Evolutionary conservation across 495 filamentous ascomycete genomes (phyloP).

Genomic region (Penicillium turbatum): DNA sequence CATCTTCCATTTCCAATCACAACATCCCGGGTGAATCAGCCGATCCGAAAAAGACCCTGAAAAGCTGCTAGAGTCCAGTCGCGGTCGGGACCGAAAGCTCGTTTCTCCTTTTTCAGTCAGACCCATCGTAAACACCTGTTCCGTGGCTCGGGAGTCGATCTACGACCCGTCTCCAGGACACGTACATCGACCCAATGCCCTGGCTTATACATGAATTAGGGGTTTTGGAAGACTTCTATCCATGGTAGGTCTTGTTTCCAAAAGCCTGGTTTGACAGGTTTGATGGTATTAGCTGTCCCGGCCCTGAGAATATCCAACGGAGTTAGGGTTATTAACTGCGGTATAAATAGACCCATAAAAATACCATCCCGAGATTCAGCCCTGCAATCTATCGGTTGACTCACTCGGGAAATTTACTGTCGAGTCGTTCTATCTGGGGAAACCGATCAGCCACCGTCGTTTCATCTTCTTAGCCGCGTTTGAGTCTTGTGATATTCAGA

Average conservation of each 20-base stretch:
- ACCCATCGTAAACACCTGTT: not conserved
- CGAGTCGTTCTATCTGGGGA: slow-evolving; percentile 6
- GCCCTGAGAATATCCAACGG: not conserved
- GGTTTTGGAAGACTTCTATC: not conserved
- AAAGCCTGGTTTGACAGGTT: not conserved
- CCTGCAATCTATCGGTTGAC: slow-evolving; percentile 1
- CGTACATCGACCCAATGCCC: not conserved
- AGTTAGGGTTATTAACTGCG: not conserved
- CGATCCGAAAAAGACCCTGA: not conserved
- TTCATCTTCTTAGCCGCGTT: slow-evolving; percentile 10
- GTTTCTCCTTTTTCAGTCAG: not conserved
- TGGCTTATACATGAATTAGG: not conserved
- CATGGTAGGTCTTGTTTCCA: not conserved
- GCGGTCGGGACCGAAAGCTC: not conserved
- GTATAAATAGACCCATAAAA: not conserved
- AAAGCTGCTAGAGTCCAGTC: not conserved
- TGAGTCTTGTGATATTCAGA: slow-evolving; percentile 3
- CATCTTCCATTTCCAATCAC: not conserved
- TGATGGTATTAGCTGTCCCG: not conserved
- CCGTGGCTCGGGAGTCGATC: slow-evolving; percentile 3
- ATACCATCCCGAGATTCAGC: not conserved
- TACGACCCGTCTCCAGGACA: not conserved
- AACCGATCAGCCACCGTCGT: slow-evolving; percentile 7
- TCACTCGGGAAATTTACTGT: slow-evolving; percentile 5
- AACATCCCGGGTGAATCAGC: not conserved